Evolutionary conservation across 352 stramenopile genomes (phyloP), one percentile per base, ranked within the genome.

Genomic region (Pseudoperonospora humuli): DNA sequence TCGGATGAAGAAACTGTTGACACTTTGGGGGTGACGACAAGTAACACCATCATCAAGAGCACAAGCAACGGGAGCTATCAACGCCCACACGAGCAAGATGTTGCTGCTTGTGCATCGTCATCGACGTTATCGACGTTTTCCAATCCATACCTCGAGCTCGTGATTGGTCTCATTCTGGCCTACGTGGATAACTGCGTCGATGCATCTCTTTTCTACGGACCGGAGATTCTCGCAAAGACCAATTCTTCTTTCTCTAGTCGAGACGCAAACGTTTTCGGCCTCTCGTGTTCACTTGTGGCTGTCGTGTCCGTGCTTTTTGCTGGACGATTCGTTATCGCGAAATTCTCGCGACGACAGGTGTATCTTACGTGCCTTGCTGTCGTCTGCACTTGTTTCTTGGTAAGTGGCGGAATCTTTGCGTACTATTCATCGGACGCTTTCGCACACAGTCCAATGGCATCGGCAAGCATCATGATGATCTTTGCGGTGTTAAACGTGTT

Each of bases 131-230:
- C 27, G 24, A 36, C 24, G 7, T 37, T 40, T 20, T 31, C 48
- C 19, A 44, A 54, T 15, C 69, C 72, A 21, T 64, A 64, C 9
- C 52, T 84, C n/a, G 75, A 89, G 40, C 75, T 93, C 8, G 35
- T 66, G 29, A 79, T 90, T 15, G 81, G 81, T 14, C 74, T 93
- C 11, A 32, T 91, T 37, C 60, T 91, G 9, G 81, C 81, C 1
- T 91, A 88, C 52, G 79, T 87, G 24, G 91, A 93, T 60, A 93
- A 93, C 54, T 93, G 75, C 40, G 75, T 93, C 17, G 78, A 91
- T 48, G 74, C 76, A 9, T 88, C 77, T 50, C 73, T 93, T n/a
- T 93, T 93, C 45, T 93, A 93, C 53, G 81, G 81, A 1, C 81
- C 81, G 0, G 62, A 81, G 57, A 91, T 93, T 51, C 77, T 93